Conservation (phyloP, 345 rosid species). For the Sonneratia caseolaris region DNA sequence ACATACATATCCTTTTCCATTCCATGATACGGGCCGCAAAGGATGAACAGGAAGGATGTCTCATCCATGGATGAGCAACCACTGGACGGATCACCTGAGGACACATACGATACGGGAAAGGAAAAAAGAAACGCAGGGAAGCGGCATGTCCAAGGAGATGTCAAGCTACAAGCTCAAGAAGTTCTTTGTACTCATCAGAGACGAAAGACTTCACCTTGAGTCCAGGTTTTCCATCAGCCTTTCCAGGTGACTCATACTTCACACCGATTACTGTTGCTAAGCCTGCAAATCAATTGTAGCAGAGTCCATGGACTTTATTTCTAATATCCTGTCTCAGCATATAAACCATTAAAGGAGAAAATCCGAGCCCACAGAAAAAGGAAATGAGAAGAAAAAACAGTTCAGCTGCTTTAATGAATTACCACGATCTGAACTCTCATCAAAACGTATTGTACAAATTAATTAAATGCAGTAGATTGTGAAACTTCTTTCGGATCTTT, state of each 20-base stretch:
- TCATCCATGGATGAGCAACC: neutral
- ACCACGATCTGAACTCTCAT: neutral
- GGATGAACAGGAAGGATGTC: neutral
- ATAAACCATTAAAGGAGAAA: neutral
- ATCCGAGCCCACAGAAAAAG: neutral
- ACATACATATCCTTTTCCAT: neutral
- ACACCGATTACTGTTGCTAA: conserved; percentile 76
- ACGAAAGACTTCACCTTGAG: conserved; percentile 83
- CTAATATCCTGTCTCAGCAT: neutral
- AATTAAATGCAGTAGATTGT: neutral
- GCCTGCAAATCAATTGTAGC: conserved; percentile 28
- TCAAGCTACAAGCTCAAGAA: conserved; percentile 42
- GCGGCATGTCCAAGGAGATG: neutral
- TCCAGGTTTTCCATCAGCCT: conserved; percentile 15
- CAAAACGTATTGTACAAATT: neutral
- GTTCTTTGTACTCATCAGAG: conserved; percentile 45
- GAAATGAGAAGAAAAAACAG: neutral
- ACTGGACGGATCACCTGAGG: neutral
- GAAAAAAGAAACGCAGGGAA: neutral
- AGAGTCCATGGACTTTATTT: neutral
- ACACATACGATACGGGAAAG: neutral
- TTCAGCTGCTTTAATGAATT: neutral
- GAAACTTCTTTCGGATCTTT: neutral
- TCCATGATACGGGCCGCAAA: too few species aligned
- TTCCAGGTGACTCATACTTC: conserved; percentile 55